Conservation (phyloP, 306 rosid species). For the Castanea crenata region DNA sequence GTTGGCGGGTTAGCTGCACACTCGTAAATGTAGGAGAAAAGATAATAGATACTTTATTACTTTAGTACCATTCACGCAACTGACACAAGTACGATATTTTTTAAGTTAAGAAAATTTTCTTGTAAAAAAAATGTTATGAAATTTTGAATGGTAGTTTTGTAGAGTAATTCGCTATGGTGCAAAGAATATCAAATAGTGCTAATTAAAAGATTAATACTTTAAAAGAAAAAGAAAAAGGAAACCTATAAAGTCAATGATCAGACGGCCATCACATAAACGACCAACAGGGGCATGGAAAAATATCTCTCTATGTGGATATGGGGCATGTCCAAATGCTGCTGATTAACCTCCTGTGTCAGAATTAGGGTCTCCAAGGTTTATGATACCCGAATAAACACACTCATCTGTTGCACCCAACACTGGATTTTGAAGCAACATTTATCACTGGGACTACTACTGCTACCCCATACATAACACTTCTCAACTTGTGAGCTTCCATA, state of each 20-base stretch:
- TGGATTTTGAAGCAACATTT: slow-evolving; percentile 12
- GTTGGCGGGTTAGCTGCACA: no score
- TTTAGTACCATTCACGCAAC: no score
- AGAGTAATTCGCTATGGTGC: no score
- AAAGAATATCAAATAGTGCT: no score
- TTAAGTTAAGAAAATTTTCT: no score
- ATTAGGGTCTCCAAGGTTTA: slow-evolving; percentile 87
- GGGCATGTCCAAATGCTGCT: slow-evolving; percentile 79
- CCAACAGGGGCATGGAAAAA: slow-evolving; percentile 51
- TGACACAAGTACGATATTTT: no score
- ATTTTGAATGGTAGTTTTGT: no score
- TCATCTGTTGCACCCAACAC: slow-evolving; percentile 3
- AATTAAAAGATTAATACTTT: no score
- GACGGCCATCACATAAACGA: slow-evolving; percentile 84
- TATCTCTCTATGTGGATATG: slow-evolving; percentile 61
- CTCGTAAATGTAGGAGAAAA: no score
- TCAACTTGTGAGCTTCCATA: neutral
- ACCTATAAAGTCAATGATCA: slow-evolving; percentile 76
- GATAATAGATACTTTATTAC: no score
- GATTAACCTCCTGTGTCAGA: slow-evolving; percentile 97
- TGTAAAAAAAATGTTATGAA: no score
- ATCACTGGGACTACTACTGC: slow-evolving; percentile 13
- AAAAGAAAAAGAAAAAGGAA: neutral
- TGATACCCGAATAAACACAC: slow-evolving; percentile 73
- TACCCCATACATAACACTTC: neutral